Evolutionary conservation across 2,329 filamentous ascomycete genomes (phyloP), one percentile per base, ranked within the genome.

Genomic region (Curvularia sp.): DNA sequence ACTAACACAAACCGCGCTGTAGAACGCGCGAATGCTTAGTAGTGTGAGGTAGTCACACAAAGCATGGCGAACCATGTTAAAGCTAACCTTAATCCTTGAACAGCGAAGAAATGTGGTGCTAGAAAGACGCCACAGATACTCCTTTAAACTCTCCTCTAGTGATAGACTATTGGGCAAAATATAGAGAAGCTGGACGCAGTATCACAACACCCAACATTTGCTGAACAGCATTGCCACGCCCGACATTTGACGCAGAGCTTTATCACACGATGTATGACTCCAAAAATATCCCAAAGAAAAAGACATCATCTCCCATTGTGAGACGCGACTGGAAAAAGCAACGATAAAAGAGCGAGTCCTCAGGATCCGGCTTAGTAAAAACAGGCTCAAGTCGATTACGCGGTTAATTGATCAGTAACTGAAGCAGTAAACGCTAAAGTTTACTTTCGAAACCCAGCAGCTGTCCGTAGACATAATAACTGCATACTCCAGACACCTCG

Each of bases 361-460:
- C 6, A 35, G 1, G 13, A n/a, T 15, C 4, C 5, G 5, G 5
- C 33, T n/a, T 35, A 5, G 5, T n/a, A 35, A n/a, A 5, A 4
- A 35, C 1, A 5, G 18, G 7, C n/a, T 38, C 35, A 18, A 8
- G 13, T 38, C 8, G 35, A 38, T 38, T 18, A n/a, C 5, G 35
- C 12, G 35, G n/a, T 38, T n/a, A 8, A n/a, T 38, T 38, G 33
- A 35, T 35, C 33, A 35, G 5, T 38, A 12, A 18, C 6, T 15
- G 15, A 7, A 38, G 6, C 15, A 38, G 5, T 38, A 18, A 38
- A 38, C 15, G 35, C 35, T 8, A 38, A 18, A 4, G 15, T 8
- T 38, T n/a, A 18, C 35, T 38, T 38, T n/a, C 15, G 35, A n/a
- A 44, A 44, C 15, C 15, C 38, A 56, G 41, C 52, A 60, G 57